A percentile compares a stretch with the other conserved stretches of the same genome.
These are phyloP conservation scores for Takashimella koratensis DNA, from an alignment of 1,284 basidiomycete species.

Conservation along the genomic window DNA sequence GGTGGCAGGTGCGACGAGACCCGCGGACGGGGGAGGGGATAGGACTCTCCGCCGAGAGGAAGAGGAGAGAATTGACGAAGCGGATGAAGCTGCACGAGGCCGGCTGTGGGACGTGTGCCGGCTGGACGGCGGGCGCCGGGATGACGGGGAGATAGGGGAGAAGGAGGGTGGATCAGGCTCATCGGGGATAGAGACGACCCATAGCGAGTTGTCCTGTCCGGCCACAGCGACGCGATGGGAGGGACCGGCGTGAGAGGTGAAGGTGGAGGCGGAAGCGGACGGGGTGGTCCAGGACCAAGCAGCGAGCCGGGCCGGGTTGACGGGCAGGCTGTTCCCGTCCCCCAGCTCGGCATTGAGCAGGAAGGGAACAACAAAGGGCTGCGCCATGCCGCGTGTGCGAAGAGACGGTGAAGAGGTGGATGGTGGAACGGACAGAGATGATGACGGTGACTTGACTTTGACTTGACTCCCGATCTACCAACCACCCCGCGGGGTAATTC, in stretches of 20 bases:
- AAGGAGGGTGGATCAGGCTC: constrained; percentile 6
- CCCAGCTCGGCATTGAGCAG: constrained; percentile 21
- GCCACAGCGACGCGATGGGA: constrained; percentile 32
- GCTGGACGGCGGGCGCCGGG: constrained; percentile 6
- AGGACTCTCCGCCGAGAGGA: constrained; percentile 24
- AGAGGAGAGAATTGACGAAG: constrained; percentile 27
- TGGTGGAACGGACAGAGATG: not conserved
- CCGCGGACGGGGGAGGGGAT: constrained; percentile 30
- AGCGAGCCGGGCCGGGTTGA: constrained; percentile 28
- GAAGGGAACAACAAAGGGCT: constrained; percentile 28
- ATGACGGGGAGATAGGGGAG: not conserved
- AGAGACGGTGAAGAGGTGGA: not conserved
- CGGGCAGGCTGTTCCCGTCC: constrained; percentile 16
- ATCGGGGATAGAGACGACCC: constrained; percentile 19
- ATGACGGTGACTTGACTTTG: not conserved
- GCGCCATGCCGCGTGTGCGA: constrained; percentile 5
- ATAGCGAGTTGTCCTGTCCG: constrained; percentile 35
- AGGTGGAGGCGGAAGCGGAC: not conserved
- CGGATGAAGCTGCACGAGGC: constrained; percentile 23
- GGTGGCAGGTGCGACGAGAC: constrained; percentile 13
- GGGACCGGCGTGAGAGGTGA: constrained; percentile 11
- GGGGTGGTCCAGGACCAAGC: constrained; percentile 25
- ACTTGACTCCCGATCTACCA: too few species aligned
- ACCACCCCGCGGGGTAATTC: not conserved
- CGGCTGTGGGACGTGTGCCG: constrained; percentile 6